Evolutionary conservation across 345 rosid species (phyloP), one percentile per base, ranked within the genome.

Genomic region (Gossypium ekmanianum): DNA sequence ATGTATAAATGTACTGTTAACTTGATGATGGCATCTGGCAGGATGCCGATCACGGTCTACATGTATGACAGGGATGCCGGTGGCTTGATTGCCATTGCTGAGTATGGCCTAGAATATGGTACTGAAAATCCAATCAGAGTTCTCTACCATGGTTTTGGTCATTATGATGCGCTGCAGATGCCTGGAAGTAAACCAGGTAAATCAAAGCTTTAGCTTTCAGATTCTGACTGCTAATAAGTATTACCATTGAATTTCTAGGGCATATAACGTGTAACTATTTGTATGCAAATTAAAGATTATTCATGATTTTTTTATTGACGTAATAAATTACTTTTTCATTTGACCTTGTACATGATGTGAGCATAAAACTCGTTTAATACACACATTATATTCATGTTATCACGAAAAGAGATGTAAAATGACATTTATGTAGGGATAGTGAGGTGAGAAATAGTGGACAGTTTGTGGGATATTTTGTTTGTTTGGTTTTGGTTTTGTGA

Each of bases 21-120:
- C 54, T 41, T 43, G 74, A 72, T 68, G 71, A 81, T 24, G 66
- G 39, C 39, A 34, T 34, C 39, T 34, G 39, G 75, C 85, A 95
- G 99, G 90, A 90, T 86, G 90, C 99, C 99, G 13, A 95, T 95
- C 75, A 84, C 89, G 1, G 99, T 90, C 20, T 91, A 91, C 82
- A 91, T 93, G 89, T 56, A 88, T 39, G 98, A 95, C 67, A 73
- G 80, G 45, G 87, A 85, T 68, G 88, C 90, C 1, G 91, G 92
- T 47, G 99, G 98, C 72, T 79, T 95, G 72, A 90, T 93, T 80
- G 55, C 82, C 43, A 95, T 93, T 39, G 96, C 98, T 0, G 97
- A 95, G 76, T 95, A 95, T 66, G 99, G 99, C 50, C 91, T 89
- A 78, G 98, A 93, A 73, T 95, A 93, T 14, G 91, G 97, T 57